Percentiles rank a stretch among this genome's conserved stretches.
Evolutionary conservation across 768 basidiomycete genomes (phyloP).

Genomic region (Boletus vermiculosoides): DNA sequence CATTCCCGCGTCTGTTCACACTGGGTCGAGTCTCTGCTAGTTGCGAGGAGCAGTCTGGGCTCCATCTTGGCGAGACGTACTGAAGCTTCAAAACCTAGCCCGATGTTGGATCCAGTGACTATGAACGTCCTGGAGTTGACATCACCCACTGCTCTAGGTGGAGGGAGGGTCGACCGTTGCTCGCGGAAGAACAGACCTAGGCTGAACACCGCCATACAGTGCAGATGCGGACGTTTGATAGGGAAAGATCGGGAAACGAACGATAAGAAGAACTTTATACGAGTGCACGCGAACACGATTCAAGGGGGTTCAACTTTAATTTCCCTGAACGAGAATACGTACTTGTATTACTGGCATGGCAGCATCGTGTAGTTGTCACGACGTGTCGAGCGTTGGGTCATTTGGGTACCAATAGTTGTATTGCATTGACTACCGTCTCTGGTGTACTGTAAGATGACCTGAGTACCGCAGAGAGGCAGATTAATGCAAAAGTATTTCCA

Average conservation of each 20-base stretch:
- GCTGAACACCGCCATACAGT: background rate
- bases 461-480: too few species aligned
- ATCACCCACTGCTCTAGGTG: constrained; percentile 21
- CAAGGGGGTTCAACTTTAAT: background rate
- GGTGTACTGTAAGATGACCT: background rate
- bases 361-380: background rate
- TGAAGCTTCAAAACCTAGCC: constrained; percentile 26
- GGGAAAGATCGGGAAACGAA: background rate
- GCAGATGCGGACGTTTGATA: too few species aligned
- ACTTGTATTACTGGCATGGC: background rate
- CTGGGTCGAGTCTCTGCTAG: constrained; percentile 29
- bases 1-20: constrained; percentile 20
- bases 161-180: constrained; percentile 19
- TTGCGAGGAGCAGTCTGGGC: constrained; percentile 32
- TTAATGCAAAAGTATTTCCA: background rate
- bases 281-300: background rate
- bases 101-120: constrained; percentile 49
- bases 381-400: background rate
- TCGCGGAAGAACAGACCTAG: constrained; percentile 14
- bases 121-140: constrained; percentile 46
- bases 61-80: constrained; percentile 33
- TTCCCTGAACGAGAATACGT: background rate
- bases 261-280: background rate
- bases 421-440: background rate
- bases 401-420: background rate